phyloP scores from a whole-genome alignment of 2,329 filamentous ascomycete species.

The Myriosclerotinia duriaeana region DNA sequence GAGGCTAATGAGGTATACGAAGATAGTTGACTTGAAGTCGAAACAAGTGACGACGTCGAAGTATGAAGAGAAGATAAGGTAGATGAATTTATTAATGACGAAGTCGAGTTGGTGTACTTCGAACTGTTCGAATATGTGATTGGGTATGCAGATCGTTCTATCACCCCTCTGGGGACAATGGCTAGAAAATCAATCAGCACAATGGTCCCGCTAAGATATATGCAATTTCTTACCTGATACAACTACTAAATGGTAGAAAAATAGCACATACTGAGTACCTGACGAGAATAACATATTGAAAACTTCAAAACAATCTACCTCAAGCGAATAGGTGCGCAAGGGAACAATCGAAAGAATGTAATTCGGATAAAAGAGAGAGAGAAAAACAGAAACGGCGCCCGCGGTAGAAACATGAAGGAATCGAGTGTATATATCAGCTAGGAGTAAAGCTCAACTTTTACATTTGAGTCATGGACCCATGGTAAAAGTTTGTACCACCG shows the following conservation, averaged over 20 bases:
- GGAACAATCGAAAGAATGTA: not conserved
- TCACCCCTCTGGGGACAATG: not conserved
- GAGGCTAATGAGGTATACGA: not conserved
- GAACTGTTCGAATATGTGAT: not conserved
- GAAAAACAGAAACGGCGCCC: too few species aligned
- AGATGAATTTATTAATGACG: not conserved
- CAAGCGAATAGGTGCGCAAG: not conserved
- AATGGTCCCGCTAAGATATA: not conserved
- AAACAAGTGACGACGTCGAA: not conserved
- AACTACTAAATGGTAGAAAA: constrained; percentile 6
- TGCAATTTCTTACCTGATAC: constrained; percentile 7
- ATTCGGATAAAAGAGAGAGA: not conserved
- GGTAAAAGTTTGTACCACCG: not conserved
- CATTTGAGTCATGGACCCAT: not conserved
- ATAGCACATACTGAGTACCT: not conserved
- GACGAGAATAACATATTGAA: constrained; percentile 7
- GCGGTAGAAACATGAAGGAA: not conserved
- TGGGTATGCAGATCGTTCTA: not conserved
- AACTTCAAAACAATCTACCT: not conserved
- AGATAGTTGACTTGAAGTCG: not conserved
- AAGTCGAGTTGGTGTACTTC: constrained; percentile 1
- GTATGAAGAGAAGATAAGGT: not conserved
- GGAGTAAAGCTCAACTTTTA: not conserved
- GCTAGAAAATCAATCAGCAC: constrained; percentile 4
- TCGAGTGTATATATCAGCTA: not conserved